Evolutionary conservation across 495 filamentous ascomycete species (phyloP), one percentile per base, ranked within the genome.

Genomic region (Penicillium coffeae): DNA sequence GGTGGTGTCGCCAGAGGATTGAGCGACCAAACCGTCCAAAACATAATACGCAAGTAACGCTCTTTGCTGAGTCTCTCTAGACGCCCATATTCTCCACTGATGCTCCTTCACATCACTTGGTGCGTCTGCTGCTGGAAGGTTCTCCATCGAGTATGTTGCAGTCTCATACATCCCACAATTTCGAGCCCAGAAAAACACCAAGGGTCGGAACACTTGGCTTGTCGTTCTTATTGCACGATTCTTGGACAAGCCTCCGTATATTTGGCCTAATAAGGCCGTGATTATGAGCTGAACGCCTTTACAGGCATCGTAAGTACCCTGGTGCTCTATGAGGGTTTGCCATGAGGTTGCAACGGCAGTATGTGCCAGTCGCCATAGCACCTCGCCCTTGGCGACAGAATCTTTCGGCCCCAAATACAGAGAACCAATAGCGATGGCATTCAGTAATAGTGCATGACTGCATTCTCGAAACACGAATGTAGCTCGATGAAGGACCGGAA

Each of bases 381-480:
- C 70, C 48, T 77, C 74, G 0, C 74, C 74, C 47, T 72, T 75
- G 9, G 66, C 58, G 13, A 77, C 61, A 0, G 74, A 71, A 37
- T 69, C 67, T 33, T 69, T 73, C 7, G 71, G 71, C 0, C 72
- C 72, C 8, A 77, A 56, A 47, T 75, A 77, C 18, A 77, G 49
- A 27, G 74, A 77, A 1, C 74, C 74, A 21, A 77, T 68, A 4
- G 74, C 74, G 45, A 77, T 77, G 7, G 72, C 70, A 55, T 75
- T 76, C 0, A 77, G 51, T 1, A 77, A 55, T 5, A 77, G 52
- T 8, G 74, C 62, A 44, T 74, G 70, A 7, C 69, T 71, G 53
- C 72, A 76, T 47, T 77, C 74, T 30, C 72, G 66, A 39, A 76
- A 76, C 2, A 75, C 65, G 38, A 77, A 77, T 1, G 73, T 77